Evolutionary conservation across 306 rosid species (phyloP).

Genomic region (Mucuna pruriens): DNA sequence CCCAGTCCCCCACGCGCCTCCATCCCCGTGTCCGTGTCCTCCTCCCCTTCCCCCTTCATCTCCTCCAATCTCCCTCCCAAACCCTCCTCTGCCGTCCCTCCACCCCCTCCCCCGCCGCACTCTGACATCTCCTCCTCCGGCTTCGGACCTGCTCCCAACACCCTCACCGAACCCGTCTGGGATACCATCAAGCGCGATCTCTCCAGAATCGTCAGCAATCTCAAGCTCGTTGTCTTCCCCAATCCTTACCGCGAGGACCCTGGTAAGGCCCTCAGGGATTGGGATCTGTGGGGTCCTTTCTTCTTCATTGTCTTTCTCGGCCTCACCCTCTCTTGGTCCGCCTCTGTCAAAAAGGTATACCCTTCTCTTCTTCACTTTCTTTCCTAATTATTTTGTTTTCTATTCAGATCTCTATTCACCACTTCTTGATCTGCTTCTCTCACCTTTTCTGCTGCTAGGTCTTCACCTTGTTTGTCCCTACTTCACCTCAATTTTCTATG

Average conservation of each 20-base stretch:
- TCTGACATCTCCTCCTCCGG: conserved; percentile 47
- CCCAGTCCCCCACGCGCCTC: conserved; percentile 90
- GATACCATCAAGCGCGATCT: conserved; percentile 95
- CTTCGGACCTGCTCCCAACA: conserved; percentile 80
- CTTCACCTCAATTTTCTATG: too few species aligned
- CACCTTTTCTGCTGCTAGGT: too few species aligned
- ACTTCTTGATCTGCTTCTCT: too few species aligned
- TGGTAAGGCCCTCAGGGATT: conserved; percentile 92
- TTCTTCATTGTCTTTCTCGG: conserved; percentile 96
- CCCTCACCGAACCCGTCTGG: conserved; percentile 96
- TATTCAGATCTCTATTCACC: conserved; percentile 12
- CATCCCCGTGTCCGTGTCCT: conserved; percentile 73
- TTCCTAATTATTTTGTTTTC: neutral
- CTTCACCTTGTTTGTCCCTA: too few species aligned
- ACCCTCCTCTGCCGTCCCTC: conserved; percentile 28
- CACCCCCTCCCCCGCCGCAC: conserved; percentile 42
- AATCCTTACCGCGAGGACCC: conserved; percentile 96
- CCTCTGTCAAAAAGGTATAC: conserved; percentile 94
- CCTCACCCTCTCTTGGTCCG: conserved; percentile 93
- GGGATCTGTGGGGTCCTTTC: conserved; percentile 99
- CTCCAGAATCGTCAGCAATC: conserved; percentile 88
- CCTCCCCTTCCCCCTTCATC: conserved; percentile 52
- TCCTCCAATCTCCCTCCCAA: conserved; percentile 47
- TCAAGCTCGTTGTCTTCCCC: conserved; percentile 96
- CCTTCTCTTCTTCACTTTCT: neutral